A percentile compares a stretch with the other conserved stretches of the same genome.
Conservation (phyloP, 768 basidiomycete species). For the Erythrobasidium yunnanense region DNA sequence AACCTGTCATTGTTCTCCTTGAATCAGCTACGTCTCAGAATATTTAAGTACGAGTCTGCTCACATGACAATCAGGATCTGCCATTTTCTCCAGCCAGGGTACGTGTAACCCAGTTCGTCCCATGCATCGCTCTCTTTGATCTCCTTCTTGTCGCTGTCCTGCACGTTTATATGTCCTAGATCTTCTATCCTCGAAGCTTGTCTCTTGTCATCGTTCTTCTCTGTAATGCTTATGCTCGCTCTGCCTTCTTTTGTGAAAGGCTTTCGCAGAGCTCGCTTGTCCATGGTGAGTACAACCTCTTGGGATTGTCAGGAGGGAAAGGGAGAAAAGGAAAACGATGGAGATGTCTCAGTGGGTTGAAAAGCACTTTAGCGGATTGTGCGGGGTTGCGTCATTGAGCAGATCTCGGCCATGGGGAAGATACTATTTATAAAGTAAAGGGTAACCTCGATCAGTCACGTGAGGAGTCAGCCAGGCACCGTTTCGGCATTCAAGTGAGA, state of each 20-base stretch:
- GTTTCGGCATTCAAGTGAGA: no score
- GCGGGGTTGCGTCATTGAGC: no score
- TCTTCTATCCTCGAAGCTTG: background rate
- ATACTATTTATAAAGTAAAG: no score
- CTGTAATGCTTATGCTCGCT: background rate
- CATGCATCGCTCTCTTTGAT: background rate
- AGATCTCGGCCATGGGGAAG: no score
- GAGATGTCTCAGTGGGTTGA: no score
- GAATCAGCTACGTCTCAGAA: background rate
- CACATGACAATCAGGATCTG: conserved; percentile 8
- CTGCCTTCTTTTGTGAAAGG: background rate
- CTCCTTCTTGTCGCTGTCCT: conserved; percentile 7
- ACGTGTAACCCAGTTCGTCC: conserved; percentile 1
- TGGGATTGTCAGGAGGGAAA: no score
- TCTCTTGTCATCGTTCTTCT: background rate
- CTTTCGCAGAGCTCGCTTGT: background rate
- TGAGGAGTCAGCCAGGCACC: no score
- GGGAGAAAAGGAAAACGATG: no score
- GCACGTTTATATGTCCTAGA: no score
- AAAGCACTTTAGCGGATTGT: no score
- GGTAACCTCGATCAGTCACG: no score
- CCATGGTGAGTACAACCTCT: background rate
- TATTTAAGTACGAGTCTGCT: background rate
- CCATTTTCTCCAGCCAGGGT: conserved; percentile 2
- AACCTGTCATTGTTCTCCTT: background rate